A percentile compares a stretch with the other conserved stretches of the same genome.
These are phyloP conservation scores for Striga asiatica DNA, from an alignment of 257 asterid genomes.

Conservation along the genomic window DNA sequence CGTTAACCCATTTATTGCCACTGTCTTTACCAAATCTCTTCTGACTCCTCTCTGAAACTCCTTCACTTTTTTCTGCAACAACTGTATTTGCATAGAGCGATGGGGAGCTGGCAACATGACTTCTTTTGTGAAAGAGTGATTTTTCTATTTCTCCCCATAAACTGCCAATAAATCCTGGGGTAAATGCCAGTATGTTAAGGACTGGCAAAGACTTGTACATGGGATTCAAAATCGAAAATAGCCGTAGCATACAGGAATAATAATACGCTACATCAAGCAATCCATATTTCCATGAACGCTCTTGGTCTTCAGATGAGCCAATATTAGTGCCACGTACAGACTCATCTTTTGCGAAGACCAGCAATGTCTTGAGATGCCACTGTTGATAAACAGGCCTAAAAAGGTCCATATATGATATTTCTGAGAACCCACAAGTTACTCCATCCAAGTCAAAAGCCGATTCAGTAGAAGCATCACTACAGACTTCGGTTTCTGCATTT, in stretches of 20 bases:
- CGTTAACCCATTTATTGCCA: conserved; percentile 65
- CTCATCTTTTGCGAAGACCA: conserved; percentile 34
- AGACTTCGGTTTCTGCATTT: conserved; percentile 34
- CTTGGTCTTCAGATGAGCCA: conserved; percentile 20
- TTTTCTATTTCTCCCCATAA: conserved; percentile 71
- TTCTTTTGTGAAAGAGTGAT: conserved; percentile 36
- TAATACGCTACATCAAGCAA: conserved; percentile 57
- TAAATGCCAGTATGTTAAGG: conserved; percentile 84
- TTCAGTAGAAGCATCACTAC: conserved; percentile 30
- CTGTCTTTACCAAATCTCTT: conserved; percentile 45
- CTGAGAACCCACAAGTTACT: conserved; percentile 38
- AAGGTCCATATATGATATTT: conserved; percentile 56
- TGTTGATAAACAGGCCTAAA: conserved; percentile 67
- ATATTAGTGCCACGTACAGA: conserved; percentile 22
- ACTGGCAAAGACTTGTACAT: conserved; percentile 69
- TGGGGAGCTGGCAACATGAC: conserved; percentile 19
- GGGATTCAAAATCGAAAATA: conserved; percentile 59
- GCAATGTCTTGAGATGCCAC: conserved; percentile 70
- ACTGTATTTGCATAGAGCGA: conserved; percentile 19
- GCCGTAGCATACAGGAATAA: conserved; percentile 73
- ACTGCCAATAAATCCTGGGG: conserved; percentile 77
- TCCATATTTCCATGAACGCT: conserved; percentile 28
- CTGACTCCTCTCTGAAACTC: conserved; percentile 38
- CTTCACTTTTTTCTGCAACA: conserved; percentile 29
- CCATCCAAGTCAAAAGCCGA: conserved; percentile 27